A percentile compares a stretch with the other conserved stretches of the same genome.
Conservation (phyloP, 176 grass and related monocot species). For the Musa itinerans region DNA sequence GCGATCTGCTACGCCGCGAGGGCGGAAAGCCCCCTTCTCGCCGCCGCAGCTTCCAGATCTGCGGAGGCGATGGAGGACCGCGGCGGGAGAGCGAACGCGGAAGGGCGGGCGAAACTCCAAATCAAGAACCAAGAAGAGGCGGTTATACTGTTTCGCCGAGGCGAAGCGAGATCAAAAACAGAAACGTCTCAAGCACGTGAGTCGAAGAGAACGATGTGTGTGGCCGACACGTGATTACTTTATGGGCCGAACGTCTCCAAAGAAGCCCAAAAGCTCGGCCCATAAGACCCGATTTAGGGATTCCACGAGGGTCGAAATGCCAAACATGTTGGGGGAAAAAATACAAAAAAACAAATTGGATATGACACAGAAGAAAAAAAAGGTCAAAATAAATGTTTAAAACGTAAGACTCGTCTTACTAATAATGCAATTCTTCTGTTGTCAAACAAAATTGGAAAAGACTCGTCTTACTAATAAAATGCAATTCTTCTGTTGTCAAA, state of each 20-base stretch:
- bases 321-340: too few relatives aligned
- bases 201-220: background rate
- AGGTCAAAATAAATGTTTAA: too few relatives aligned
- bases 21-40: constrained; percentile 1
- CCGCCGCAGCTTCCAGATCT: background rate
- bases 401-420: too few relatives aligned
- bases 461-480: too few relatives aligned
- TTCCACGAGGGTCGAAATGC: too few relatives aligned
- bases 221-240: background rate
- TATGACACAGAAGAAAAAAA: too few relatives aligned
- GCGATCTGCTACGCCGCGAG: background rate
- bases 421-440: too few relatives aligned
- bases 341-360: too few relatives aligned
- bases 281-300: too few relatives aligned
- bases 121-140: background rate
- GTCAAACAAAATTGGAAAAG: too few relatives aligned
- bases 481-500: too few relatives aligned
- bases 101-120: background rate
- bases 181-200: background rate
- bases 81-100: background rate
- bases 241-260: too few relatives aligned
- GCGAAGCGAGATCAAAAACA: background rate
- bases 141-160: background rate
- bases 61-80: constrained; percentile 3
- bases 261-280: background rate